Conservation (phyloP, 371 early-diverging fungal species). For the Coemansia linderi region DNA sequence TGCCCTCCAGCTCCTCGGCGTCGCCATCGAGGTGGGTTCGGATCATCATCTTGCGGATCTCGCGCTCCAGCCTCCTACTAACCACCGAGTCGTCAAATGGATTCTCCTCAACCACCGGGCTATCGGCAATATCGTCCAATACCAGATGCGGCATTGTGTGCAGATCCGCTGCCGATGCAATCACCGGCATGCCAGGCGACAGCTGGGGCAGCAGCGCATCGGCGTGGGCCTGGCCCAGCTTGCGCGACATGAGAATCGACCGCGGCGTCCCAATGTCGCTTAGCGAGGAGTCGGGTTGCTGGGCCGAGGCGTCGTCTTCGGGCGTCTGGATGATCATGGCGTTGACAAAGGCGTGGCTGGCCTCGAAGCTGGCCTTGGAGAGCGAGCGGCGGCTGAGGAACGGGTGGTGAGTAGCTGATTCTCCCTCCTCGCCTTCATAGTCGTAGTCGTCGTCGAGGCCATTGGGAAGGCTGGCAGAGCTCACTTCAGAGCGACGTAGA, state of each 20-base stretch:
- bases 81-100: slow-evolving; percentile 54
- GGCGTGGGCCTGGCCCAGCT: slow-evolving; percentile 39
- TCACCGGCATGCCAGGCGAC: slow-evolving; percentile 29
- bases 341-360: slow-evolving; percentile 37
- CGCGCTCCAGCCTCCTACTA: slow-evolving; percentile 56
- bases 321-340: slow-evolving; percentile 32
- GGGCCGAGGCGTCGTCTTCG: slow-evolving; percentile 2
- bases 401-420: slow-evolving; percentile 10
- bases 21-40: slow-evolving; percentile 50
- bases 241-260: slow-evolving; percentile 51
- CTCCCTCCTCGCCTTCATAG: slow-evolving; percentile 2
- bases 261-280: slow-evolving; percentile 24
- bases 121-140: neutral
- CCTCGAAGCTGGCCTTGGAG: slow-evolving; percentile 39
- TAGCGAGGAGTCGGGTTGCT: neutral
- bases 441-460: slow-evolving; percentile 13
- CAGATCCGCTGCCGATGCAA: neutral
- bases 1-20: slow-evolving; percentile 30
- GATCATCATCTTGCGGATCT: slow-evolving; percentile 59
- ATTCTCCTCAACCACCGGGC: no score
- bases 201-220: slow-evolving; percentile 45
- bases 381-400: slow-evolving; percentile 30
- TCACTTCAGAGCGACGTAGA: slow-evolving; percentile 2
- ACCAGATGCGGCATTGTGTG: slow-evolving; percentile 6
- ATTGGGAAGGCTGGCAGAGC: neutral